A percentile compares a stretch with the other conserved stretches of the same genome.
phyloP scores from a whole-genome alignment of 768 basidiomycete species.

The Pilatotrama ljubarskyi region DNA sequence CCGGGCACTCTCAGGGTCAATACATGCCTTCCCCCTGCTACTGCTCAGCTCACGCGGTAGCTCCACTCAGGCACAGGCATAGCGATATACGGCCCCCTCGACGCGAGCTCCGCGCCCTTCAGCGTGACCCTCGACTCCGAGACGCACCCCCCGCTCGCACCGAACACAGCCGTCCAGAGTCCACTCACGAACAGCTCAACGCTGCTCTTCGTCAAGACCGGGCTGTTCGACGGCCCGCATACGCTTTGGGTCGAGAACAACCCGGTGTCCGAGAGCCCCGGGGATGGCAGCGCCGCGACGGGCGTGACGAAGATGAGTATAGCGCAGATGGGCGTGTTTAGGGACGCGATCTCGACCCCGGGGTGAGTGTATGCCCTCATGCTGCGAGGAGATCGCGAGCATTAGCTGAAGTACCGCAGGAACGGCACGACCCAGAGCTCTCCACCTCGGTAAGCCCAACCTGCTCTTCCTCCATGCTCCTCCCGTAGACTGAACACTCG shows the following conservation, averaged over 20 bases:
- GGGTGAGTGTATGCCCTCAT: neutral
- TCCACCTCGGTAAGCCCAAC: no score
- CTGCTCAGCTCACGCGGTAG: neutral
- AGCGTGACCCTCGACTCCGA: slow-evolving; percentile 16
- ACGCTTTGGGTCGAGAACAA: slow-evolving; percentile 15
- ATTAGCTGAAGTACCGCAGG: neutral
- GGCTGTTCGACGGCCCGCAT: slow-evolving; percentile 1
- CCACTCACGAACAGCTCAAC: neutral
- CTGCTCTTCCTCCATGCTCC: no score
- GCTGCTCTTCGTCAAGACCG: slow-evolving; percentile 3
- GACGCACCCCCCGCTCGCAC: neutral
- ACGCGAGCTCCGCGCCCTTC: slow-evolving; percentile 7
- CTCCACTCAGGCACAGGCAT: slow-evolving; percentile 4
- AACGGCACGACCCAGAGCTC: no score
- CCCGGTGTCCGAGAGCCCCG: neutral
- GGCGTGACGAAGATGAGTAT: slow-evolving; percentile 1
- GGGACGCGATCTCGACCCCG: neutral
- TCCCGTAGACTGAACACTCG: no score
- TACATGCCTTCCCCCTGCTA: no score
- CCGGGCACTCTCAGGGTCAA: no score
- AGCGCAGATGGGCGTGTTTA: neutral
- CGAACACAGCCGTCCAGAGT: slow-evolving; percentile 2
- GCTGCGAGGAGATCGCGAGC: no score
- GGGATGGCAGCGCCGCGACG: neutral
- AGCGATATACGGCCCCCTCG: slow-evolving; percentile 12